Conservation (phyloP, 2,329 filamentous ascomycete genomes). For the Sporothrix pseudoabietina region DNA sequence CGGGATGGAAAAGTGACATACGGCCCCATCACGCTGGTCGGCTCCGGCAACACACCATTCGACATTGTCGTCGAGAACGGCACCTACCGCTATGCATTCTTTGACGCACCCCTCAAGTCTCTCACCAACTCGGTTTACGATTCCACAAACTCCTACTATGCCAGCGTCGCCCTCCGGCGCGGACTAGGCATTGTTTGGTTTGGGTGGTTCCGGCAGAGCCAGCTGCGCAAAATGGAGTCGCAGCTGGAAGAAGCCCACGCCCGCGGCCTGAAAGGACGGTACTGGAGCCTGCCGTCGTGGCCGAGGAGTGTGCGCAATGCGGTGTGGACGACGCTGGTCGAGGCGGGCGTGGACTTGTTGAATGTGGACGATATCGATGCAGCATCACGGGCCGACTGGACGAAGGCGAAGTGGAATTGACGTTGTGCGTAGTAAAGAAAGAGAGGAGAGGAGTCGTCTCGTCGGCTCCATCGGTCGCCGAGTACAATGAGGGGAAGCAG, state of each 20-base stretch:
- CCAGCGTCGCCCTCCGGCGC: slow-evolving; percentile 59
- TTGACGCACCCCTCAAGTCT: slow-evolving; percentile 63
- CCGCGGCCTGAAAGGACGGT: slow-evolving; percentile 59
- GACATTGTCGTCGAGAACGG: slow-evolving; percentile 55
- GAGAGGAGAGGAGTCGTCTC: not conserved
- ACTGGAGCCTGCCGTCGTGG: slow-evolving; percentile 65
- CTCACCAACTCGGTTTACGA: slow-evolving; percentile 47
- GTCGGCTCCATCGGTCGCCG: slow-evolving; percentile 7
- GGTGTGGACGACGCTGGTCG: slow-evolving; percentile 59
- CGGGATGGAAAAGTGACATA: slow-evolving; percentile 53
- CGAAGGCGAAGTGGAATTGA: slow-evolving; percentile 10
- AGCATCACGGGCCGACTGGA: slow-evolving; percentile 33
- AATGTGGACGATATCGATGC: slow-evolving; percentile 60
- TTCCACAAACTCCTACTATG: slow-evolving; percentile 65
- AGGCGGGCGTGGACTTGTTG: slow-evolving; percentile 61
- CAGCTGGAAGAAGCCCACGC: slow-evolving; percentile 55
- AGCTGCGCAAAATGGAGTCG: slow-evolving; percentile 48
- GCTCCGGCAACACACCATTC: slow-evolving; percentile 66
- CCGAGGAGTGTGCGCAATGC: slow-evolving; percentile 60
- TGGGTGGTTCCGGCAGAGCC: slow-evolving; percentile 47
- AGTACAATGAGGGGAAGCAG: not conserved
- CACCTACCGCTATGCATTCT: slow-evolving; percentile 64
- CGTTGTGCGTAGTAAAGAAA: not conserved
- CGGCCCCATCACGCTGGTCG: slow-evolving; percentile 68
- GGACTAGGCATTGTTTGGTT: slow-evolving; percentile 56